Percentiles rank a stretch among this genome's conserved stretches.
These are phyloP conservation scores for Catharanthus roseus DNA, from an alignment of 257 asterid genomes.

Conservation along the genomic window DNA sequence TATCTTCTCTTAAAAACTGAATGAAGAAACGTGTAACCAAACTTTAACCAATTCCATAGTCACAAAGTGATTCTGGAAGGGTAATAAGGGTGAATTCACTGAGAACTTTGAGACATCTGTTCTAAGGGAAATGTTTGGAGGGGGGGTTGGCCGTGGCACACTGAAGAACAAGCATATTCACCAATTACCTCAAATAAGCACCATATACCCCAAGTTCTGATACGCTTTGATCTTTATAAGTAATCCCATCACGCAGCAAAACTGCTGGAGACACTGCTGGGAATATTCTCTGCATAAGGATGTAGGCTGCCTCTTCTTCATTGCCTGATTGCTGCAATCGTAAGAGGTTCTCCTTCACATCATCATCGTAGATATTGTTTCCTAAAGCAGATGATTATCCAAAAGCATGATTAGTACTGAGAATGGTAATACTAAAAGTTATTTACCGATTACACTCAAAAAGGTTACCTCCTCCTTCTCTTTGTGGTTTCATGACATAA, in stretches of 20 bases:
- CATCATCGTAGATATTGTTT: constrained; percentile 84
- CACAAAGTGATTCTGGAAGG: neutral
- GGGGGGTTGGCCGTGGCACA: neutral
- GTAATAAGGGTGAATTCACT: neutral
- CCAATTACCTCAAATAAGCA: constrained; percentile 65
- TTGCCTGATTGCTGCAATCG: constrained; percentile 59
- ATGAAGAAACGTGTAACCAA: too few relatives aligned
- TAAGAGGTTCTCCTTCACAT: constrained; percentile 55
- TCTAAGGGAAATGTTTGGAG: too few relatives aligned
- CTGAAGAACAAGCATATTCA: neutral
- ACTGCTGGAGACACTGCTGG: constrained; percentile 68
- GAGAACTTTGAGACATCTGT: neutral
- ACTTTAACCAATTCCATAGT: neutral
- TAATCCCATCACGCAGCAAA: constrained; percentile 67
- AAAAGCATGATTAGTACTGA: neutral
- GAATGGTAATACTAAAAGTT: constrained; percentile 1
- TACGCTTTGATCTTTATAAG: constrained; percentile 59
- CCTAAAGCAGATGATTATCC: constrained; percentile 36
- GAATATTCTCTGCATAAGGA: constrained; percentile 95
- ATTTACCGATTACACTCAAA: constrained; percentile 1
- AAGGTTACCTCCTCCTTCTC: constrained; percentile 97
- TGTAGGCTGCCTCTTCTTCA: constrained; percentile 82
- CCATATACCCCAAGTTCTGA: constrained; percentile 88
- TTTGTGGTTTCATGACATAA: constrained; percentile 96
- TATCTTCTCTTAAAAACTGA: too few relatives aligned